phyloP scores from a whole-genome alignment of 768 basidiomycete genomes.

The Boletus rubescentipes region DNA sequence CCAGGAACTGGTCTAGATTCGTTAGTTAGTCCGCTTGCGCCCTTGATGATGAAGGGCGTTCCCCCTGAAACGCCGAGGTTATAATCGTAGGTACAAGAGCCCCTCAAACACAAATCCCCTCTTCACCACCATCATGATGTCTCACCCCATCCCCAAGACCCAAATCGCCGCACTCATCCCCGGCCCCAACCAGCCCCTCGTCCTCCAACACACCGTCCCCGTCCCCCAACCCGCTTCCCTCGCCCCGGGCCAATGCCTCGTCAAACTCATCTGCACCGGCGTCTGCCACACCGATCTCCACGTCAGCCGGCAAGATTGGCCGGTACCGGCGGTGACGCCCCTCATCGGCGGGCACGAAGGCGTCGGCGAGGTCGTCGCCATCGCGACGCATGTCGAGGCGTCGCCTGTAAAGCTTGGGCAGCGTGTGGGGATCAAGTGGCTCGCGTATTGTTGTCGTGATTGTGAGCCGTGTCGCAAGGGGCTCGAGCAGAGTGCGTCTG shows the following conservation, averaged over 20 bases:
- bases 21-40: no score
- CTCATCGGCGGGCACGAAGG: conserved; percentile 87
- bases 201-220: conserved; percentile 46
- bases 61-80: no score
- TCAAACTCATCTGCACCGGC: conserved; percentile 74
- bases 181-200: conserved; percentile 28
- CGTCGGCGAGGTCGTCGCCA: conserved; percentile 78
- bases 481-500: conserved; percentile 68
- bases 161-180: conserved; percentile 44
- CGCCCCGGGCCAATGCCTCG: conserved; percentile 67
- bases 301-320: conserved; percentile 78
- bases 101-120: neutral
- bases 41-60: no score
- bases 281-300: conserved; percentile 90
- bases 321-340: conserved; percentile 58
- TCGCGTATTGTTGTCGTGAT: conserved; percentile 68
- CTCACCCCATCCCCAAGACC: conserved; percentile 37
- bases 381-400: conserved; percentile 58
- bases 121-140: neutral
- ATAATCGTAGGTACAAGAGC: no score
- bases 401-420: conserved; percentile 73
- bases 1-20: no score
- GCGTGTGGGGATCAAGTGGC: conserved; percentile 82
- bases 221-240: conserved; percentile 57
- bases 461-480: conserved; percentile 79